Evolutionary conservation across 179 eudicot genomes (phyloP).

Genomic region (Sideroxylon spinosum): DNA sequence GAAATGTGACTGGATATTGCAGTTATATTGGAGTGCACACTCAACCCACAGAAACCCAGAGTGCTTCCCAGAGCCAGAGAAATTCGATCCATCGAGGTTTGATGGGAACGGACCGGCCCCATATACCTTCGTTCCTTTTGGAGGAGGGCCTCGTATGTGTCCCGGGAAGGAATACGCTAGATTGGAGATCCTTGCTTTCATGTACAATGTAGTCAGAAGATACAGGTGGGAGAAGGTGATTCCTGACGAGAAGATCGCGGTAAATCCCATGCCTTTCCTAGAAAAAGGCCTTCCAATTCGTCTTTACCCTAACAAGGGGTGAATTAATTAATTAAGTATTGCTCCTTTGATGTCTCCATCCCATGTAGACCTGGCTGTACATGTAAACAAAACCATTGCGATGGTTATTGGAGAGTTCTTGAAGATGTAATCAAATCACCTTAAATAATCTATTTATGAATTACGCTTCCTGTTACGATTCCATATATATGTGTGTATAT

Average conservation of each 20-base stretch:
- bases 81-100: slow-evolving; percentile 14
- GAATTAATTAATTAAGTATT: not conserved
- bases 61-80: slow-evolving; percentile 20
- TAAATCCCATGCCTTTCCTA: slow-evolving; percentile 18
- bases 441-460: too few species aligned
- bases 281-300: slow-evolving; percentile 21
- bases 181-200: slow-evolving; percentile 15
- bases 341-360: too few species aligned
- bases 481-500: too few species aligned
- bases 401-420: too few species aligned
- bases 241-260: slow-evolving; percentile 18
- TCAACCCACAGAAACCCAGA: slow-evolving; percentile 13
- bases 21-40: slow-evolving; percentile 22
- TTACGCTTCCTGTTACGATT: too few species aligned
- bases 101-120: slow-evolving; percentile 14
- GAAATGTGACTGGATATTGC: slow-evolving; percentile 21
- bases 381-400: too few species aligned
- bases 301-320: not conserved
- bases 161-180: slow-evolving; percentile 17
- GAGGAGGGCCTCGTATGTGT: slow-evolving; percentile 21
- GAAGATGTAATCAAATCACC: too few species aligned
- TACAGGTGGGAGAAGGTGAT: slow-evolving; percentile 26
- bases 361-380: too few species aligned
- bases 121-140: slow-evolving; percentile 13
- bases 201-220: slow-evolving; percentile 21